Conservation (phyloP, 2,329 filamentous ascomycete species). For the Colletotrichum shisoi region DNA sequence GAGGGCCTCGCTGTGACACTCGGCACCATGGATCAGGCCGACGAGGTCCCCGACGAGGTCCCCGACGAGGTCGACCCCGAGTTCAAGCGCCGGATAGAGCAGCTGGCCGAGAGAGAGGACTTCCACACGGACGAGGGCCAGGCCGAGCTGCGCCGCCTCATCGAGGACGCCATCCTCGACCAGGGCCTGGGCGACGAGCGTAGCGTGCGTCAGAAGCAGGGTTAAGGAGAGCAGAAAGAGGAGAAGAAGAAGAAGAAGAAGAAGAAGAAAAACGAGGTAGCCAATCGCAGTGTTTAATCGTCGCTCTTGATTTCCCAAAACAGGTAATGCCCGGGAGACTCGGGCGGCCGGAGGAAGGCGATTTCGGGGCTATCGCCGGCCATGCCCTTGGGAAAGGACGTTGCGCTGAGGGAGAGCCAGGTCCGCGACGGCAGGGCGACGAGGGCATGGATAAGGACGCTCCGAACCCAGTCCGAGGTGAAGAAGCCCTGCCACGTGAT, state of each 20-base stretch:
- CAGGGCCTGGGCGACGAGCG: conserved; percentile 70
- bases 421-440: conserved; percentile 52
- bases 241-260: conserved; percentile 12
- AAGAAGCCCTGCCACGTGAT: conserved; percentile 69
- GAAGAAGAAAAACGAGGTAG: not conserved
- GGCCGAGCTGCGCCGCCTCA: conserved; percentile 76
- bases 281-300: conserved; percentile 41
- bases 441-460: conserved; percentile 57
- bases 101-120: conserved; percentile 82
- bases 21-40: conserved; percentile 72
- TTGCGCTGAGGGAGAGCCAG: conserved; percentile 66
- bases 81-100: conserved; percentile 85
- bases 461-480: conserved; percentile 60
- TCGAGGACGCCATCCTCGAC: conserved; percentile 79
- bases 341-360: conserved; percentile 62
- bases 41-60: conserved; percentile 66
- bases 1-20: conserved; percentile 80
- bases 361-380: conserved; percentile 58
- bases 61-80: conserved; percentile 77
- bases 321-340: conserved; percentile 61
- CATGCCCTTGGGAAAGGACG: conserved; percentile 59
- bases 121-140: conserved; percentile 85
- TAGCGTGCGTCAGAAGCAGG: conserved; percentile 69
- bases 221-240: conserved; percentile 50
- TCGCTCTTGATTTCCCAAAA: conserved; percentile 66